Base-by-base conservation (phyloP, 1,139 yeast genomes). In the Pichia kudriavzevii region DNA sequence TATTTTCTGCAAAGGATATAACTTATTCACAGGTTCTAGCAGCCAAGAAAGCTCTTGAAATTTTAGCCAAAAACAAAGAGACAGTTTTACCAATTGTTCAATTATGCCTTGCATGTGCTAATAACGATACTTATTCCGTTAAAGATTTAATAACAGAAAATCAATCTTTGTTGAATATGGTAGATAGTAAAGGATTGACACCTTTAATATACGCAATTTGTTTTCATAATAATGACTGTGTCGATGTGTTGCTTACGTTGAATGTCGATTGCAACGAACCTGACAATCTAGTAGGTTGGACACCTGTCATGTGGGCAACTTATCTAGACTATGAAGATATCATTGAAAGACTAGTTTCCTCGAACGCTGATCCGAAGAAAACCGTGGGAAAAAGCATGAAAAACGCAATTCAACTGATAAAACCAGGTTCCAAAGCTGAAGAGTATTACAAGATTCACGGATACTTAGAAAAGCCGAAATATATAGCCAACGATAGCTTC, bases 141-240 rank as follows among this genome's bases (percentile, higher is more conserved):
- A 69, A 70, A 39, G 59, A 61, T 15, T 46, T 65, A 2, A 41
- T 63, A 3, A 43, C 63, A 15, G 47, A 55, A 3, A 51, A 60
- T 31, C 59, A 63, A 1, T 57, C 58, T 5, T 40, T 59, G 10
- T 49, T 66, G n/a, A 56, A 65, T 31, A 44, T 48, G 22, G 26
- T 49, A 7, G 67, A 66, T 27, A 53, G 55, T 5, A 50, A 49
- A 27, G 81, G 81, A 1, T 58, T 66, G 4, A 61, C 72, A 0
- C 69, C 77, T 2, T 58, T 75, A 46, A 61, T 73, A 1, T 72
- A 65, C 48, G 72, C 79, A 10, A 62, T 74, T 18, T 71, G 72
- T 36, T 73, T 72, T 44, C 61, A 66, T 37, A 63, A 73, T 30
- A 41, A 47, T 5, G 64, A 58, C 6, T 55, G 69, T 17, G 68